These are phyloP conservation scores for Binderoboletus segoi DNA, from an alignment of 1,284 basidiomycete species.

Conservation along the genomic window DNA sequence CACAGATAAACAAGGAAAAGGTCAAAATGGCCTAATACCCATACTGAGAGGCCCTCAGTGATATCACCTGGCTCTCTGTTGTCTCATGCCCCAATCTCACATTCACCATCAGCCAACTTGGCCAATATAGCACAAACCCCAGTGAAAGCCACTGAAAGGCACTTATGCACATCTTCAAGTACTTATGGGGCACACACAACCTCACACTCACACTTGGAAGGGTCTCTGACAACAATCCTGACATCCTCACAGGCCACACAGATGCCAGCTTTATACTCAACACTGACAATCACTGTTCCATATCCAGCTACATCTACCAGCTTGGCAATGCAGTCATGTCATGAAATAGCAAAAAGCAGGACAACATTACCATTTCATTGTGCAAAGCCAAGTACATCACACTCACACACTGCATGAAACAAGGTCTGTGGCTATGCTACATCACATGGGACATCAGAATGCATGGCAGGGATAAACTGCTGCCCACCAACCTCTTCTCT, in stretches of 20 bases:
- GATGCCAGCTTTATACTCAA: too few relatives aligned
- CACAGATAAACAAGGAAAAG: not conserved
- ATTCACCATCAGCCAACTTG: too few relatives aligned
- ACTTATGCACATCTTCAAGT: not conserved
- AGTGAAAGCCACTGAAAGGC: too few relatives aligned
- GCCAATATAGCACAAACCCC: too few relatives aligned
- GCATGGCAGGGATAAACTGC: too few relatives aligned
- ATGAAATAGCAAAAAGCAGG: constrained; percentile 17
- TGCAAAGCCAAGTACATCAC: constrained; percentile 13
- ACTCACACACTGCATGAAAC: not conserved
- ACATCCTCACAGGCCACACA: too few relatives aligned
- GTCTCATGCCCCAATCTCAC: not conserved
- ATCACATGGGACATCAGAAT: too few relatives aligned
- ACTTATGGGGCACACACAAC: not conserved
- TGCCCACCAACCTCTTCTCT: too few relatives aligned
- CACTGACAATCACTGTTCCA: too few relatives aligned
- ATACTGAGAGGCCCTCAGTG: not conserved
- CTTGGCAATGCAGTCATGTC: constrained; percentile 12
- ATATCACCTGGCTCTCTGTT: not conserved
- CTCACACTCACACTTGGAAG: too few relatives aligned
- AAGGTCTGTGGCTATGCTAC: not conserved
- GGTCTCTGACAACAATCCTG: not conserved
- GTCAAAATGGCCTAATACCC: not conserved
- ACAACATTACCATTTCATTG: not conserved
- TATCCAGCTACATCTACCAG: too few relatives aligned